Evolutionary conservation across 257 asterid genomes (phyloP).

Genomic region (Jacaranda mimosifolia): DNA sequence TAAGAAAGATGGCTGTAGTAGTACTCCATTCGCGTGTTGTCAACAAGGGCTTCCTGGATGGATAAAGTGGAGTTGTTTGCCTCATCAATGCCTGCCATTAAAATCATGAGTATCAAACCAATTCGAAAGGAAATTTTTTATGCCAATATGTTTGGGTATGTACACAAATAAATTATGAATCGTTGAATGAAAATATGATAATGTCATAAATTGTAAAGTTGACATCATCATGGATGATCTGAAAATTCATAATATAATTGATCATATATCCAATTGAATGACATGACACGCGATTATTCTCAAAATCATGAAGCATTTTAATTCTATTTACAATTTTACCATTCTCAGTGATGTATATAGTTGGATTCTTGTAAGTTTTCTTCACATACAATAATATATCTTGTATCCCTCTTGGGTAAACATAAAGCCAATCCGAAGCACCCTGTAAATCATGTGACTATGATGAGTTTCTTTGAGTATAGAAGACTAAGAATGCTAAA

Average conservation of each 20-base stretch:
- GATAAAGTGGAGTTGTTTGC: conserved; percentile 37
- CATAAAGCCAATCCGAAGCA: conserved; percentile 45
- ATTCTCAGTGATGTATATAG: conserved; percentile 49
- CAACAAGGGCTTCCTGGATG: conserved; percentile 36
- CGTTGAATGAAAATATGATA: too few species aligned
- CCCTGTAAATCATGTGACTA: conserved; percentile 23
- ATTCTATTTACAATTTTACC: conserved; percentile 31
- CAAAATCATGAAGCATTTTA: not conserved
- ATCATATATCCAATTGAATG: too few species aligned
- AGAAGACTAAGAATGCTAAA: too few species aligned
- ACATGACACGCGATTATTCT: too few species aligned
- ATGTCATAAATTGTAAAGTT: too few species aligned
- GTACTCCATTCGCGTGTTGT: conserved; percentile 37
- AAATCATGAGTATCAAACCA: too few species aligned
- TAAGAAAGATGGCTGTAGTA: conserved; percentile 32
- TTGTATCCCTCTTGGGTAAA: conserved; percentile 50
- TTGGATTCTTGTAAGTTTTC: conserved; percentile 43
- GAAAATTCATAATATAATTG: too few species aligned
- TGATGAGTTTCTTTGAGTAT: not conserved
- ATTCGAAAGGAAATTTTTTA: too few species aligned
- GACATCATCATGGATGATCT: too few species aligned
- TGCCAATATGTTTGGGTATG: too few species aligned
- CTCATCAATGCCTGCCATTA: conserved; percentile 45
- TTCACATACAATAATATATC: conserved; percentile 39
- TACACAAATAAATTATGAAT: too few species aligned